phyloP scores from a whole-genome alignment of 129 eudicot species.

The Flaveria robusta region DNA sequence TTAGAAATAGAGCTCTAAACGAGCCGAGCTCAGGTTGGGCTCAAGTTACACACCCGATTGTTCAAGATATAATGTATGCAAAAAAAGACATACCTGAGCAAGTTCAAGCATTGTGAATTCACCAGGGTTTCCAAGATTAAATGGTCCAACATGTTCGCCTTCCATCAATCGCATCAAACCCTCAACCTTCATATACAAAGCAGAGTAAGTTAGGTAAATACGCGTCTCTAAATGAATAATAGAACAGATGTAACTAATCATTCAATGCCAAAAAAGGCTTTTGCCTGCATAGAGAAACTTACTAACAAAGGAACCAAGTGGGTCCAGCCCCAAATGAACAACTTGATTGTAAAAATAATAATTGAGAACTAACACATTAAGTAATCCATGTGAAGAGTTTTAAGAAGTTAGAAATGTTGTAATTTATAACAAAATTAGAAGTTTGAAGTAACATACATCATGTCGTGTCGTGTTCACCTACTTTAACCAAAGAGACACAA shows the following conservation, averaged over 20 bases:
- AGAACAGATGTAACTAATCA: neutral
- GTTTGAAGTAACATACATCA: neutral
- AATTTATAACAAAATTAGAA: neutral
- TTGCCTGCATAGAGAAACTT: neutral
- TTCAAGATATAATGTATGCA: neutral
- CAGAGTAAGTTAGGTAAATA: constrained; percentile 1
- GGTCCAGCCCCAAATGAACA: neutral
- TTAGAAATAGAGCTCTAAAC: too few species aligned
- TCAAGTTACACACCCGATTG: neutral
- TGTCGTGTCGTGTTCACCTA: neutral
- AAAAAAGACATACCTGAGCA: constrained; percentile 58
- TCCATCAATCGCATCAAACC: constrained; percentile 98
- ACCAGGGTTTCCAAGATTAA: constrained; percentile 97
- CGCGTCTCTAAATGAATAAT: constrained; percentile 19
- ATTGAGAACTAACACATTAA: neutral
- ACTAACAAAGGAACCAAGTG: constrained; percentile 5
- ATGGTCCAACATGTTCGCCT: constrained; percentile 97
- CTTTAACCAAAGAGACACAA: neutral
- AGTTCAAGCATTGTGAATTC: constrained; percentile 99
- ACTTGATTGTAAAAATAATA: constrained; percentile 5
- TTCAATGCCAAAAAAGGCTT: neutral
- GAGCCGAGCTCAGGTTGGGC: too few species aligned
- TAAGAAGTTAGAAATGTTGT: neutral
- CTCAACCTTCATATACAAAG: constrained; percentile 60
- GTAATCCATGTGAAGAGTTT: neutral